Evolutionary conservation across 768 basidiomycete genomes (phyloP).

Genomic region (Tulasnella calospora): DNA sequence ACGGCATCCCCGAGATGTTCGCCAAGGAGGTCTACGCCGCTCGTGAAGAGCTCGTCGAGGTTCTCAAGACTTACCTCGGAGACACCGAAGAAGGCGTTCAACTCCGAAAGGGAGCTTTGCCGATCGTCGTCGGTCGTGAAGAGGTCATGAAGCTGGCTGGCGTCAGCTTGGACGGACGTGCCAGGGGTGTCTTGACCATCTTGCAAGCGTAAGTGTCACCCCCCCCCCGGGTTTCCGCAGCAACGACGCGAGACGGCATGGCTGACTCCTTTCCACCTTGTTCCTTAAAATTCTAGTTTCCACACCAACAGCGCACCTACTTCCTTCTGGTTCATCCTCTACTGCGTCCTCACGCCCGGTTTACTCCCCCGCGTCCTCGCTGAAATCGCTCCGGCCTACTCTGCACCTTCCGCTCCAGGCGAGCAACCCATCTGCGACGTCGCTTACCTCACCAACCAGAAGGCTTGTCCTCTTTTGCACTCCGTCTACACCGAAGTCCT

Average conservation of each 20-base stretch:
- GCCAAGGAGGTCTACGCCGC: slow-evolving; percentile 17
- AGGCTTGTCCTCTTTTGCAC: slow-evolving; percentile 21
- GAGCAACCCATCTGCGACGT: neutral
- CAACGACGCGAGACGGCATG: neutral
- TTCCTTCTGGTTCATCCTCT: slow-evolving; percentile 23
- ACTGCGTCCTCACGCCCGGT: slow-evolving; percentile 13
- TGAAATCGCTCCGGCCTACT: slow-evolving; percentile 14
- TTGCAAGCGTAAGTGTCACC: slow-evolving; percentile 17
- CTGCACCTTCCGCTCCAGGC: neutral
- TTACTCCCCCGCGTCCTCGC: slow-evolving; percentile 3
- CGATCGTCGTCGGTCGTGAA: slow-evolving; percentile 14
- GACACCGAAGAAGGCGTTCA: slow-evolving; percentile 8
- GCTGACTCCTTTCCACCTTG: neutral
- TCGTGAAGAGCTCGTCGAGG: slow-evolving; percentile 16
- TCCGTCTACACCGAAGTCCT: slow-evolving; percentile 9
- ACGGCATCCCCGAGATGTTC: slow-evolving; percentile 15
- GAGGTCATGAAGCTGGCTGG: neutral
- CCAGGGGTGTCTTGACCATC: neutral
- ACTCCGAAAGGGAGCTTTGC: neutral
- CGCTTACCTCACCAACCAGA: neutral
- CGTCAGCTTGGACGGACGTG: slow-evolving; percentile 2
- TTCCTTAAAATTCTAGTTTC: slow-evolving; percentile 1
- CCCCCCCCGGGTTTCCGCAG: neutral
- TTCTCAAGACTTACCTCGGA: slow-evolving; percentile 17
- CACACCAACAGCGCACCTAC: slow-evolving; percentile 18